A percentile compares a stretch with the other conserved stretches of the same genome.
phyloP scores from a whole-genome alignment of 2,329 filamentous ascomycete genomes.

The Ophiostoma ips region DNA sequence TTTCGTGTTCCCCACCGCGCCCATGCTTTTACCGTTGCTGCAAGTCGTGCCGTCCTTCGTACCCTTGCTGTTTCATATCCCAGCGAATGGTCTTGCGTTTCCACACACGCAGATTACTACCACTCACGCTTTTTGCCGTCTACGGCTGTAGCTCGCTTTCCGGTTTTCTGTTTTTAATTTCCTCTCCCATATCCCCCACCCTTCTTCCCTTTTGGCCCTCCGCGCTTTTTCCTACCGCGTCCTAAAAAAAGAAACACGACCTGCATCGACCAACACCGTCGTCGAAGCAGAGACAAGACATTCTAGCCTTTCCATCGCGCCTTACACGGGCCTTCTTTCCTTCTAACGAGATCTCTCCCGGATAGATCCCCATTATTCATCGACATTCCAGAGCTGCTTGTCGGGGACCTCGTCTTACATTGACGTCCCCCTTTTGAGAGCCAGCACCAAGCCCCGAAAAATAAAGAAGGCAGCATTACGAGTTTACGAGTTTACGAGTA shows the following conservation, averaged over 20 bases:
- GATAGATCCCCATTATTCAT: not conserved
- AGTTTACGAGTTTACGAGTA: too few relatives aligned
- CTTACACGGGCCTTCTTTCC: not conserved
- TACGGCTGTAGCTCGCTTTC: not conserved
- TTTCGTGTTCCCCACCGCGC: too few relatives aligned
- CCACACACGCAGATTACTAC: too few relatives aligned
- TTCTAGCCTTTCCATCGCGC: conserved; percentile 2
- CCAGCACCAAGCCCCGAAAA: not conserved
- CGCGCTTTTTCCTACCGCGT: conserved; percentile 5
- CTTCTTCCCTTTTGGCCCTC: conserved; percentile 4
- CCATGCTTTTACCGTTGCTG: too few relatives aligned
- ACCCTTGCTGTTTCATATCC: too few relatives aligned
- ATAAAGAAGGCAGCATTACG: too few relatives aligned
- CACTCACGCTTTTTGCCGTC: too few relatives aligned
- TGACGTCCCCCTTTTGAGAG: not conserved
- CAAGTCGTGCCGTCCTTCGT: too few relatives aligned
- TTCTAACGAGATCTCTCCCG: not conserved
- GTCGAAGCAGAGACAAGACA: not conserved
- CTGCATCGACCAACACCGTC: conserved; percentile 3
- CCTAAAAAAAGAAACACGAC: conserved; percentile 14
- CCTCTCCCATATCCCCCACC: conserved; percentile 6
- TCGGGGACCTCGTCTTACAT: not conserved
- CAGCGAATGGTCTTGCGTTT: not conserved
- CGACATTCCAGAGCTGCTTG: not conserved
- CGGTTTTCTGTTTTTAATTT: conserved; percentile 5